A percentile compares a stretch with the other conserved stretches of the same genome.
phyloP scores from a whole-genome alignment of 257 asterid species.

The Ophiorrhiza pumila region DNA sequence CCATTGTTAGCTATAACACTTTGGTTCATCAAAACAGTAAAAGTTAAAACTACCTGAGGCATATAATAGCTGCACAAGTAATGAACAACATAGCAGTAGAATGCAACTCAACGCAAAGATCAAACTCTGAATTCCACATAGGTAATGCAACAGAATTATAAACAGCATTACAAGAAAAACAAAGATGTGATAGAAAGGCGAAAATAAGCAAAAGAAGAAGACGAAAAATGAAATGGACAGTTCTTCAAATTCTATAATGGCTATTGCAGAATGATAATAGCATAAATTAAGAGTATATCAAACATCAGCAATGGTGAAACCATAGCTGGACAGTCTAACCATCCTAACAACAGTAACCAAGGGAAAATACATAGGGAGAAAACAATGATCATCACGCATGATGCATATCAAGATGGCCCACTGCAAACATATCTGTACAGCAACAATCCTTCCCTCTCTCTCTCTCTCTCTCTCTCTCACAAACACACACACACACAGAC shows the following conservation, averaged over 20 bases:
- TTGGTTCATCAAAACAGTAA: no score
- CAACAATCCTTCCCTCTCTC: slow-evolving; percentile 28
- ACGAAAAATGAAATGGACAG: neutral
- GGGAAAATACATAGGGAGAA: neutral
- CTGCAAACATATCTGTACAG: slow-evolving; percentile 39
- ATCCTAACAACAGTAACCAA: slow-evolving; percentile 1
- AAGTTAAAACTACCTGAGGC: no score
- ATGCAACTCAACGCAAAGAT: no score
- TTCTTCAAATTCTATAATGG: slow-evolving; percentile 5
- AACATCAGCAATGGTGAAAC: slow-evolving; percentile 9
- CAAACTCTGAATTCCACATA: no score
- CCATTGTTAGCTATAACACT: no score
- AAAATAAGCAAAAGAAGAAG: neutral
- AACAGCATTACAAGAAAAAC: neutral
- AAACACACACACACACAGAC: slow-evolving; percentile 13
- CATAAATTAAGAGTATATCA: slow-evolving; percentile 9
- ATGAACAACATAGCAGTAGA: no score
- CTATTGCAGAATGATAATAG: slow-evolving; percentile 4
- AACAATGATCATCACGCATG: slow-evolving; percentile 30
- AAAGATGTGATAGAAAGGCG: no score
- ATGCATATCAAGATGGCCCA: slow-evolving; percentile 26
- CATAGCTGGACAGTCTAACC: slow-evolving; percentile 9
- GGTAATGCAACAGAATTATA: neutral
- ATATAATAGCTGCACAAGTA: no score
- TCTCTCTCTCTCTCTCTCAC: slow-evolving; percentile 20